Percentiles rank a stretch among this genome's conserved stretches.
phyloP scores from a whole-genome alignment of 257 asterid genomes.

The Pogostemon cablin region DNA sequence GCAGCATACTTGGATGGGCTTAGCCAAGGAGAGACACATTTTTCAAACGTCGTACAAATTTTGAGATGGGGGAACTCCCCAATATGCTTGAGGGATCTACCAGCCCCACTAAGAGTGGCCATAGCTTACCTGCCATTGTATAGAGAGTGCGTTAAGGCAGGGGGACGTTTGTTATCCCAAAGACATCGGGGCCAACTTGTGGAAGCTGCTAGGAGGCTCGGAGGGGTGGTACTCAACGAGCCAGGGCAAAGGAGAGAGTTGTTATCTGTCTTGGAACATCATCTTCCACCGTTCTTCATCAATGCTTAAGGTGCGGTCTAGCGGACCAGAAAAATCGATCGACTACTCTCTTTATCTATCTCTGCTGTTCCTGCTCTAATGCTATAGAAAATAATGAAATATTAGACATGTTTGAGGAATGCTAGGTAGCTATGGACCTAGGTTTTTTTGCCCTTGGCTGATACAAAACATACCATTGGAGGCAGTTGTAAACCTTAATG shows the following conservation, averaged over 20 bases:
- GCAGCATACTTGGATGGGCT: slow-evolving; percentile 67
- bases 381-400: slow-evolving; percentile 44
- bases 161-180: slow-evolving; percentile 76
- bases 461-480: slow-evolving; percentile 9
- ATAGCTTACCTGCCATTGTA: slow-evolving; percentile 90
- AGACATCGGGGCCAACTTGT: slow-evolving; percentile 80
- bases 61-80: slow-evolving; percentile 75
- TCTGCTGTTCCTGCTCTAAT: not conserved
- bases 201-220: slow-evolving; percentile 75
- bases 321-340: slow-evolving; percentile 29
- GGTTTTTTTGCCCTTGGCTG: slow-evolving; percentile 25
- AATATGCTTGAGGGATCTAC: slow-evolving; percentile 71
- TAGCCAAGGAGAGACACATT: slow-evolving; percentile 66
- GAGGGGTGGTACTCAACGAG: slow-evolving; percentile 60
- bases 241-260: slow-evolving; percentile 67
- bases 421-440: slow-evolving; percentile 38
- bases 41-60: slow-evolving; percentile 55
- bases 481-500: slow-evolving; percentile 31
- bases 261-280: slow-evolving; percentile 76
- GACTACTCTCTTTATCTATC: slow-evolving; percentile 15
- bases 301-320: slow-evolving; percentile 42
- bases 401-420: slow-evolving; percentile 36
- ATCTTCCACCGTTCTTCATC: slow-evolving; percentile 81
- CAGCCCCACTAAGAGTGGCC: slow-evolving; percentile 82
- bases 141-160: slow-evolving; percentile 75